These are phyloP conservation scores for Closterium sp. DNA, from an alignment of 139 green algal species.

Conservation along the genomic window DNA sequence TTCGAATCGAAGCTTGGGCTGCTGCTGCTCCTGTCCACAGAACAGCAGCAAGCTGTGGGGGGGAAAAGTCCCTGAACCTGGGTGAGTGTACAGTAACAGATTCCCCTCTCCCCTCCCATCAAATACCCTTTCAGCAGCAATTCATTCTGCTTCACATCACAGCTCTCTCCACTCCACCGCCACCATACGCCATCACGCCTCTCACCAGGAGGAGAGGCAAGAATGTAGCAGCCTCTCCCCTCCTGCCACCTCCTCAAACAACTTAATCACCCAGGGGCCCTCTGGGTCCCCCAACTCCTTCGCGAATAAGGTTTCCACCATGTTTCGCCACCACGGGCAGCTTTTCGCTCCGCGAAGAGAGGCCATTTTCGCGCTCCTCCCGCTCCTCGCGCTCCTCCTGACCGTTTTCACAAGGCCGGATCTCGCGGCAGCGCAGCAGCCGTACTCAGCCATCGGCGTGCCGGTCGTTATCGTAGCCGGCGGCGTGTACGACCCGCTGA, in stretches of 20 bases:
- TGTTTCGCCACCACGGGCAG: background rate
- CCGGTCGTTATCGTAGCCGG: background rate
- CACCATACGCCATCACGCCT: background rate
- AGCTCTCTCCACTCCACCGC: too few species aligned
- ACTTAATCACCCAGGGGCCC: background rate
- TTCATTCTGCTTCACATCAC: too few species aligned
- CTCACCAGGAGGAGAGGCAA: background rate
- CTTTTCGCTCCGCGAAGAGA: background rate
- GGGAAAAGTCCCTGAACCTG: too few species aligned
- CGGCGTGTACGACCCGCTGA: background rate
- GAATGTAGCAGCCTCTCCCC: background rate
- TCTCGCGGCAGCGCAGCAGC: background rate
- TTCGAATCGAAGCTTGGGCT: too few species aligned
- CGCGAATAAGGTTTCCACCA: background rate
- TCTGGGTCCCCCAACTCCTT: background rate
- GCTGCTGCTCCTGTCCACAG: too few species aligned
- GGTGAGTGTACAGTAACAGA: too few species aligned
- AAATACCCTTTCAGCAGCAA: too few species aligned
- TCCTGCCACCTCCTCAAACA: background rate
- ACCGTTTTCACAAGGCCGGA: background rate
- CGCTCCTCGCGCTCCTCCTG: background rate
- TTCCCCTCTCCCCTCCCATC: too few species aligned
- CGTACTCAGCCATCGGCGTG: background rate
- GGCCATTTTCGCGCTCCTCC: background rate
- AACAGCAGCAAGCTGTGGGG: too few species aligned